These are phyloP conservation scores for Chrysophaeum taylorii DNA, from an alignment of 352 stramenopile genomes.

Conservation along the genomic window DNA sequence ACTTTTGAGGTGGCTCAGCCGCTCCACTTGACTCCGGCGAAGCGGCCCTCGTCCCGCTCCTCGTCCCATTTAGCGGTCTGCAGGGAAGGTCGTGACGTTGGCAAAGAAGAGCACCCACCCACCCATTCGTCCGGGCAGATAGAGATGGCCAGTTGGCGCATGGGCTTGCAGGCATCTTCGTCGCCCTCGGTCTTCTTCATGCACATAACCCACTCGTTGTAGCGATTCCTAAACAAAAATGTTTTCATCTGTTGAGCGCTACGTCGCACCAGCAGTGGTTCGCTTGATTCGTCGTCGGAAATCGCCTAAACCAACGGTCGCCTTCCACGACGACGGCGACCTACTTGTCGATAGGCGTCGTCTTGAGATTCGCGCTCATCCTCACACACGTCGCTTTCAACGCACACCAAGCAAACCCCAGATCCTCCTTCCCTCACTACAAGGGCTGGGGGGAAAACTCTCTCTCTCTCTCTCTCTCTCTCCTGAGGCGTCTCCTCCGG, in stretches of 20 bases:
- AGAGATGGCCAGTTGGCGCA: slow-evolving; percentile 39
- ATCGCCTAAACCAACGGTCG: no score
- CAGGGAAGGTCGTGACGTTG: background rate
- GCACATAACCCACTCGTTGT: slow-evolving; percentile 94
- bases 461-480: no score
- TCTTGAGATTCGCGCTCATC: slow-evolving; percentile 4
- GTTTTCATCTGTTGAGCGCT: background rate
- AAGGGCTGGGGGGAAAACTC: no score
- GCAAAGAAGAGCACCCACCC: background rate
- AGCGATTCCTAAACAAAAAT: slow-evolving; percentile 57
- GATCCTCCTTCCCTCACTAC: no score
- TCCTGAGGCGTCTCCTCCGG: no score
- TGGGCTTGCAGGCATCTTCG: slow-evolving; percentile 66
- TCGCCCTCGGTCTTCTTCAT: slow-evolving; percentile 84
- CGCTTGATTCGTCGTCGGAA: slow-evolving; percentile 52
- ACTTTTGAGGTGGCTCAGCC: no score
- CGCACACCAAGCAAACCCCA: no score
- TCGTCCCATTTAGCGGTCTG: slow-evolving; percentile 9
- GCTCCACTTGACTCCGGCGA: slow-evolving; percentile 6
- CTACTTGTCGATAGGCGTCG: slow-evolving; percentile 10
- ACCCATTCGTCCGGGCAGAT: slow-evolving; percentile 51
- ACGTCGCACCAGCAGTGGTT: slow-evolving; percentile 51
- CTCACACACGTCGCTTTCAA: no score
- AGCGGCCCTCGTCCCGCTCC: slow-evolving; percentile 8
- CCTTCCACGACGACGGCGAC: no score